Evolutionary conservation across 2,329 filamentous ascomycete species (phyloP), one percentile per base, ranked within the genome.

Genomic region (Coniochaeta prunicola): DNA sequence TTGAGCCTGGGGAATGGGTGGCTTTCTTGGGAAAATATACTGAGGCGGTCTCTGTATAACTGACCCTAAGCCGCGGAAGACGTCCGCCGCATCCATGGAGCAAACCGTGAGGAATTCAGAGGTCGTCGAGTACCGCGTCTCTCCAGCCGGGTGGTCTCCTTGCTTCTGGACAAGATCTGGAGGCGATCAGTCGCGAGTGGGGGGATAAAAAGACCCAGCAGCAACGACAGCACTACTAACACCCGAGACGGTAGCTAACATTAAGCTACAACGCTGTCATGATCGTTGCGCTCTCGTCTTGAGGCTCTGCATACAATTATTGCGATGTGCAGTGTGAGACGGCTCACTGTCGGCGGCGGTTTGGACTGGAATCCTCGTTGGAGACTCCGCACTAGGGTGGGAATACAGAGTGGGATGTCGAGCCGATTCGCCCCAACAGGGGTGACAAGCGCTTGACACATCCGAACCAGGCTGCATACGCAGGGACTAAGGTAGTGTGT

Each of bases 11-110:
- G 66, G 64, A 21, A 63, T 64, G 53, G 66, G 65, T 58, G 62
- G 68, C 38, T 62, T 67, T 54, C 65, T 64, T n/a, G 65, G 67
- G 54, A 65, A 65, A 53, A 68, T 65, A 53, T 64, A 68, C 26
- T 70, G 71, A 26, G 70, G 73, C 62, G 70, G 68, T 66, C 45
- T 26, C 45, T 50, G 45, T 50, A 50, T 50, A 28, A 50, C 45
- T 17, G 21, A 28, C 45, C 45, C 45, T 50, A 50, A 50, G 45
- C 45, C 45, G 64, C 81, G 81, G 66, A 86, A 85, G 67, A 86
- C 76, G 67, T 80, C 78, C 62, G 79, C 76, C 63, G 81, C 77
- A 69, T 87, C 82, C 84, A 88, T 88, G 61, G 65, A 68, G 61
- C 57, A 53, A 61, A 58, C 21, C 17, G 21, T n/a, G 15, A 50